Evolutionary conservation across 2,329 filamentous ascomycete species (phyloP), one percentile per base, ranked within the genome.

Genomic region (Lachnellula hyalina): DNA sequence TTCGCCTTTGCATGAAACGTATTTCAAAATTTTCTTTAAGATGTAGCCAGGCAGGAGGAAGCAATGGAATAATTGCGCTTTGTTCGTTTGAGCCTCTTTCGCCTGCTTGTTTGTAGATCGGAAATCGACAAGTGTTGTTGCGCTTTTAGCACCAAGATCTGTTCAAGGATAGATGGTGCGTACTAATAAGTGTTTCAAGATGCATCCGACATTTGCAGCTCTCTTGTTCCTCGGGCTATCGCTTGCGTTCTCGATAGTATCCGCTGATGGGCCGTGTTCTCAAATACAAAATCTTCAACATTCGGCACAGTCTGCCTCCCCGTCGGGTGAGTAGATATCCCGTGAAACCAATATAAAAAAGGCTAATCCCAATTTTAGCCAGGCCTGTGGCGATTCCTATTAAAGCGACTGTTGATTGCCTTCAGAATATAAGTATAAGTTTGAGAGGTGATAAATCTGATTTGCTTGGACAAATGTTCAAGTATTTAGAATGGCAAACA

Each of bases 401-500:
- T 9, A 34, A 42, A 17, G 8, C 48, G 8, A 50, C 48, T 17
- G 8, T 50, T 38, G 48, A 50, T 42, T 50, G 48, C 11, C 48
- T 50, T n/a, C 35, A 42, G 36, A 50, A 21, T 15, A 41, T 50
- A 2, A 19, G 25, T 15, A 41, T 50, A 2, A 19, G 25, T 38
- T 36, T 41, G 36, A 41, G 23, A 9, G 14, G n/a, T 7, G 48
- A n/a, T 4, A 42, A 28, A 28, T 50, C 48, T 25, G 12, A 11
- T 3, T 11, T 42, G 48, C n/a, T 50, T 15, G 17, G 35, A 42
- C 17, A 41, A 6, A 50, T 50, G 21, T 21, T 5, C 2, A 41
- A n/a, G 14, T 50, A 25, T 34, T 25, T 50, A 11, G 48, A 36
- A 5, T 50, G 48, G 48, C 48, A 50, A 35, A 50, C 48, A 50